Evolutionary conservation across 768 basidiomycete genomes (phyloP), one percentile per base, ranked within the genome.

Genomic region (Gyrodon lividus): DNA sequence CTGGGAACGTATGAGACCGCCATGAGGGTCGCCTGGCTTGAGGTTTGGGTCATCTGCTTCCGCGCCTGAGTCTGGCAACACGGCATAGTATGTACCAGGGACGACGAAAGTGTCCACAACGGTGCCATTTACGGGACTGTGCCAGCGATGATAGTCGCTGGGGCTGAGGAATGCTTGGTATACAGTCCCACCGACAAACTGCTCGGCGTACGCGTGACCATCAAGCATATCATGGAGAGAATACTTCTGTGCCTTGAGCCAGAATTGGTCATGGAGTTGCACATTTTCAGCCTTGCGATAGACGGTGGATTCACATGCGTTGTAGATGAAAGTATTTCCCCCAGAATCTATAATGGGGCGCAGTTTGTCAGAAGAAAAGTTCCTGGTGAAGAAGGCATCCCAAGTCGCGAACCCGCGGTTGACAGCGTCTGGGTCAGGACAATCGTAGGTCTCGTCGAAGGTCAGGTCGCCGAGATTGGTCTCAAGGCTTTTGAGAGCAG

Each of bases 371-470:
- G 5, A 62, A 58, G 62, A 78, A 70, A 3, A 47, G 39, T 1
- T n/a, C n/a, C 81, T 63, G 23, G 69, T 74, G 64, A 83, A 84
- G 70, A 82, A 81, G 52, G 75, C 69, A 50, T 82, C 80, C 79
- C 64, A 77, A 44, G 70, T 72, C 0, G 13, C 60, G 59, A 63
- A 78, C 0, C 82, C 81, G 20, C 20, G 7, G 39, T 37, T 20
- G 19, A 23, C 39, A 10, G 3, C 8, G 4, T 22, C 40, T 14
- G 20, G 10, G 39, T 40, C 20, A 22, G 40, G 22, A 14, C 23
- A 41, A 6, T 1, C 40, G 23, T 6, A 37, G 12, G 35, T 17
- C 37, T 38, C 2, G 9, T 9, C 19, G 37, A 38, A 38, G n/a
- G 4, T 10, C 30, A 30, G 8, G 24, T 5, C 3, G 10, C 30